These are phyloP conservation scores for Thraustotheca clavata DNA, from an alignment of 352 stramenopile species.

Conservation along the genomic window DNA sequence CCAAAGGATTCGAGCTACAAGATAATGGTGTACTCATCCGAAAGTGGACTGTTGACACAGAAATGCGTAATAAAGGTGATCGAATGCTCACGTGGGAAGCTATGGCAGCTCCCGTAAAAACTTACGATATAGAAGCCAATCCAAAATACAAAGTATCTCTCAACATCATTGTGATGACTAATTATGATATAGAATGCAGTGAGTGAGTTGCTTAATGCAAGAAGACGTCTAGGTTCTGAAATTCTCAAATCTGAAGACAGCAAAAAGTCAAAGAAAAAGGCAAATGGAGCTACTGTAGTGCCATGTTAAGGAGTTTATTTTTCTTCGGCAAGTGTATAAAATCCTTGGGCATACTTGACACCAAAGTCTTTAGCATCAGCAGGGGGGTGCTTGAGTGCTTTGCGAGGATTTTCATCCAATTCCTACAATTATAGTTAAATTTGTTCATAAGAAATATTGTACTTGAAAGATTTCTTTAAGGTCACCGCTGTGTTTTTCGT, in stretches of 20 bases:
- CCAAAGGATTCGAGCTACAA: constrained; percentile 54
- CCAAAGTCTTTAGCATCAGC: constrained; percentile 53
- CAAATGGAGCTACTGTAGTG: background rate
- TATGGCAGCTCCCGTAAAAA: constrained; percentile 60
- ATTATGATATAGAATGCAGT: background rate
- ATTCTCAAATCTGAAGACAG: background rate
- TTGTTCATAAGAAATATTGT: background rate
- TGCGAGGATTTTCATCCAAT: constrained; percentile 65
- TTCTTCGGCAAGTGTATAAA: constrained; percentile 76
- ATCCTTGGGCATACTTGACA: constrained; percentile 72
- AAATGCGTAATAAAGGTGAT: constrained; percentile 36
- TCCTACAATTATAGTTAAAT: constrained; percentile 26
- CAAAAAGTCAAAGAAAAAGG: background rate
- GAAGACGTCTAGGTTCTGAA: background rate
- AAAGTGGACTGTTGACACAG: constrained; percentile 48
- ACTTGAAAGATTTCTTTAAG: constrained; percentile 61
- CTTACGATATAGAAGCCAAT: constrained; percentile 63
- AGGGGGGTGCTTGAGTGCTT: constrained; percentile 67
- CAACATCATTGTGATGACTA: background rate
- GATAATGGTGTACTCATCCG: constrained; percentile 43
- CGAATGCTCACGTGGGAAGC: constrained; percentile 67
- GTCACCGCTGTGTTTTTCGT: constrained; percentile 55
- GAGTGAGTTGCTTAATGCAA: background rate
- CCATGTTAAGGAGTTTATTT: constrained; percentile 32
- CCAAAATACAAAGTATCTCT: constrained; percentile 36